Evolutionary conservation across 2,329 filamentous ascomycete genomes (phyloP), one percentile per base, ranked within the genome.

Genomic region (Ascochyta clinopodiicola): DNA sequence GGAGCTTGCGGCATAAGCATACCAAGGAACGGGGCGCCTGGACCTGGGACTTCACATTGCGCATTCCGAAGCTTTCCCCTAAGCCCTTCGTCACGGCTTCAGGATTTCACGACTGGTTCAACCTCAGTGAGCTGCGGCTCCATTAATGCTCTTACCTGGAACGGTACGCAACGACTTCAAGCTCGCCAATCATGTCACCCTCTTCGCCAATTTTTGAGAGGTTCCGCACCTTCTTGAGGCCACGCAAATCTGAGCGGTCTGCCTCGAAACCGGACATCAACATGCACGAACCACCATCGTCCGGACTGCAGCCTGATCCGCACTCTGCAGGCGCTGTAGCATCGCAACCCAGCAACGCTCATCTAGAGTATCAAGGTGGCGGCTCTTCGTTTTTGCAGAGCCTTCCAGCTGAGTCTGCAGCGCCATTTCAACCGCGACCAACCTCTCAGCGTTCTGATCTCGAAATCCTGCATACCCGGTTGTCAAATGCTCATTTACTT

Each of bases 401-500:
- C 19, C 9, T 10, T 15, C 21, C 8, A 31, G 15, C 15, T 4
- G 45, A 25, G 2, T n/a, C 27, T 15, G 32, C 40, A 9, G 15
- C 6, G 13, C n/a, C 40, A 24, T 17, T 29, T 6, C 10, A 15
- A 3, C 27, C 39, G 17, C 40, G 35, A 13, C 35, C 45, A 15
- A n/a, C 7, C 5, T 40, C 46, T 29, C 52, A 42, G 43, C 32
- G 27, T 6, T 56, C 52, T 4, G 47, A 56, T 44, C 22, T 56
- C 3, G 52, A 56, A 9, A 34, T 56, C 5, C 27, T 56, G 19
- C 52, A 56, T 34, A 46, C 52, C 31, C 52, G 52, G 10, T 21
- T 56, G 24, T 56, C 52, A n/a, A 56, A 56, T 12, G 52, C 46
- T 12, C 52, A 56, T 32, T 43, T 56, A 17, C 52, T 51, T 19